Percentiles rank a stretch among this genome's conserved stretches.
Evolutionary conservation across 2,329 filamentous ascomycete species (phyloP).

Genomic region (Coniella vitis): DNA sequence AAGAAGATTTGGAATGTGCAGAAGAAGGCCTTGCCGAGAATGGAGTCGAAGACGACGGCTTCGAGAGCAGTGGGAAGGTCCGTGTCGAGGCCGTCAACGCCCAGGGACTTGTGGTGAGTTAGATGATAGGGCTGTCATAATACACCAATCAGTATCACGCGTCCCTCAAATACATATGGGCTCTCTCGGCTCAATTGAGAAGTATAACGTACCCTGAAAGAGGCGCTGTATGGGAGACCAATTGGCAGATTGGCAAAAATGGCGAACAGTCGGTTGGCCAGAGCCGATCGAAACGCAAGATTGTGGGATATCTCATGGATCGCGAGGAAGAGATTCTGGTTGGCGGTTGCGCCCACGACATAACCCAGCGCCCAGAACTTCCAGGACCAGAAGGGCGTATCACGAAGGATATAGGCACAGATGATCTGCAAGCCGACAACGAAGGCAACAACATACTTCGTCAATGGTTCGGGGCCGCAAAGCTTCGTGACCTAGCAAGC

Average conservation of each 20-base stretch:
- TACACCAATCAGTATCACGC: not conserved
- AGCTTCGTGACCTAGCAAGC: constrained; percentile 79
- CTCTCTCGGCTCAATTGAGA: too few species aligned
- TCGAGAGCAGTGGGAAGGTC: constrained; percentile 90
- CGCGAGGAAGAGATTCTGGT: constrained; percentile 96
- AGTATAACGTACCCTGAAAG: constrained; percentile 69
- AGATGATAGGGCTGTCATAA: constrained; percentile 79
- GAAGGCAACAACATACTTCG: constrained; percentile 81
- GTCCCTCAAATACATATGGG: too few species aligned
- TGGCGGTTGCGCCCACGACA: constrained; percentile 85
- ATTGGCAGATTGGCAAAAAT: constrained; percentile 95
- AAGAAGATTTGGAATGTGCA: constrained; percentile 99
- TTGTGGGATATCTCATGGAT: constrained; percentile 99
- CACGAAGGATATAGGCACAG: constrained; percentile 69
- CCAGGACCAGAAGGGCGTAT: constrained; percentile 75
- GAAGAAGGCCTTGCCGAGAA: constrained; percentile 97
- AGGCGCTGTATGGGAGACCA: constrained; percentile 90
- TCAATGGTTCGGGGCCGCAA: constrained; percentile 90
- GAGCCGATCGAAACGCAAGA: constrained; percentile 75
- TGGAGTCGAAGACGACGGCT: constrained; percentile 86
- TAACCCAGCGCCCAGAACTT: constrained; percentile 84
- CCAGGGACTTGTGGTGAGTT: constrained; percentile 97
- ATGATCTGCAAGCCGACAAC: constrained; percentile 78
- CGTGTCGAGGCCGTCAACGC: constrained; percentile 91
- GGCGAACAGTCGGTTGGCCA: constrained; percentile 78